Conservation (phyloP, 768 basidiomycete species). For the Mycena metata region DNA sequence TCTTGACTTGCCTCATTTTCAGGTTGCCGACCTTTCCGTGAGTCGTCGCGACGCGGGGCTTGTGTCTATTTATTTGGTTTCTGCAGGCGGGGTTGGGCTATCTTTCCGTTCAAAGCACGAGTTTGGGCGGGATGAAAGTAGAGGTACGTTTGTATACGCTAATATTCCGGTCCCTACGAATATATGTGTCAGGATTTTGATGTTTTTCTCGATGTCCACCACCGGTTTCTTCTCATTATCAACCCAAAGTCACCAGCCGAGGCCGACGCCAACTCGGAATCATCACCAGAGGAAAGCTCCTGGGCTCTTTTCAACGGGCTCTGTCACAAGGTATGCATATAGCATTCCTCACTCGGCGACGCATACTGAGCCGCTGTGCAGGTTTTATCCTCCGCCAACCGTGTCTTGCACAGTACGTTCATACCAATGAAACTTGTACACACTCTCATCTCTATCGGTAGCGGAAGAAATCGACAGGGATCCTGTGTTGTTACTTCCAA, state of each 20-base stretch:
- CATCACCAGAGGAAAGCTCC: neutral
- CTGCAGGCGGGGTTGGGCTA: constrained; percentile 10
- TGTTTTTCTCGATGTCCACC: constrained; percentile 14
- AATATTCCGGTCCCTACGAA: neutral
- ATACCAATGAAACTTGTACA: no score
- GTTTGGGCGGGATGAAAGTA: neutral
- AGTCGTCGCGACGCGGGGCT: neutral
- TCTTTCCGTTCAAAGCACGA: neutral
- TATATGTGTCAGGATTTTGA: constrained; percentile 5
- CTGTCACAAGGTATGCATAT: constrained; percentile 1
- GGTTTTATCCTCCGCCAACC: constrained; percentile 1
- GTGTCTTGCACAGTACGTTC: neutral
- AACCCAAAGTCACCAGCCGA: neutral
- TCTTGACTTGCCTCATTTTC: neutral
- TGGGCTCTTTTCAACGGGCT: constrained; percentile 19
- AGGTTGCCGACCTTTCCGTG: constrained; percentile 14
- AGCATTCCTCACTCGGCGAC: no score
- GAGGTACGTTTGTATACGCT: neutral
- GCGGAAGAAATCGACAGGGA: neutral
- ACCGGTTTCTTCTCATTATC: constrained; percentile 15
- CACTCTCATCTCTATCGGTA: neutral
- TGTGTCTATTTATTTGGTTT: neutral
- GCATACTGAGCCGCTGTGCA: no score
- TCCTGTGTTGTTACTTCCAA: neutral
- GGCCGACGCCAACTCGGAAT: no score